Percentiles rank a stretch among this genome's conserved stretches.
These are phyloP conservation scores for Jatropha podagrica DNA, from an alignment of 441 rosid genomes.

Conservation along the genomic window DNA sequence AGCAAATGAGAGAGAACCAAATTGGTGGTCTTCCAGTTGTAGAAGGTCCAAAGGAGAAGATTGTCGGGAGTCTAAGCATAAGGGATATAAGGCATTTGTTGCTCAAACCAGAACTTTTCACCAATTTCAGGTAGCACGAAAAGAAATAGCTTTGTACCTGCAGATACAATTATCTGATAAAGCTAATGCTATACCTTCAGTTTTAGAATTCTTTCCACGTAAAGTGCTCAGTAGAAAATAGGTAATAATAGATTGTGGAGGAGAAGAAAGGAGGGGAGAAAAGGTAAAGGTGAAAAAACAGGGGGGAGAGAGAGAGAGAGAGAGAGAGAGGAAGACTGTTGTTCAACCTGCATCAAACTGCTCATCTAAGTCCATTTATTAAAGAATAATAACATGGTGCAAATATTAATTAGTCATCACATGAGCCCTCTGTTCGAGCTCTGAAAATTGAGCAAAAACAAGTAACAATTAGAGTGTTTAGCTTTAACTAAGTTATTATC, in stretches of 20 bases:
- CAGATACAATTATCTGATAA: constrained; percentile 7
- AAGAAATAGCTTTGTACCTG: constrained; percentile 2
- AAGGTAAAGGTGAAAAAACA: background rate
- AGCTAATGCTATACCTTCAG: background rate
- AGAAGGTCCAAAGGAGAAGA: constrained; percentile 50
- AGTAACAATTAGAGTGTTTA: background rate
- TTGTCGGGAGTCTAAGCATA: constrained; percentile 77
- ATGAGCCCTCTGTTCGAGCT: background rate
- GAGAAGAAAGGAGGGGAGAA: background rate
- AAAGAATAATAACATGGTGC: background rate
- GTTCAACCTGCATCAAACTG: background rate
- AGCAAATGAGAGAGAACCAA: constrained; percentile 66
- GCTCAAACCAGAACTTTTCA: constrained; percentile 66
- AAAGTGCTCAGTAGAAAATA: background rate
- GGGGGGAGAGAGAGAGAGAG: background rate
- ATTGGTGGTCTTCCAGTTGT: constrained; percentile 81
- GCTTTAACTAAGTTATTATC: constrained; percentile 11
- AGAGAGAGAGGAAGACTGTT: background rate
- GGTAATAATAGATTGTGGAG: background rate
- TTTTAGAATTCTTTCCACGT: background rate
- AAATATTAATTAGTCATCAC: background rate
- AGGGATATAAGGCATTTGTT: constrained; percentile 72
- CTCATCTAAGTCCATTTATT: background rate
- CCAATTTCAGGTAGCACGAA: constrained; percentile 57
- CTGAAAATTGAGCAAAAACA: background rate